Conservation (phyloP, 345 rosid genomes). For the Eutrema japonicum region DNA sequence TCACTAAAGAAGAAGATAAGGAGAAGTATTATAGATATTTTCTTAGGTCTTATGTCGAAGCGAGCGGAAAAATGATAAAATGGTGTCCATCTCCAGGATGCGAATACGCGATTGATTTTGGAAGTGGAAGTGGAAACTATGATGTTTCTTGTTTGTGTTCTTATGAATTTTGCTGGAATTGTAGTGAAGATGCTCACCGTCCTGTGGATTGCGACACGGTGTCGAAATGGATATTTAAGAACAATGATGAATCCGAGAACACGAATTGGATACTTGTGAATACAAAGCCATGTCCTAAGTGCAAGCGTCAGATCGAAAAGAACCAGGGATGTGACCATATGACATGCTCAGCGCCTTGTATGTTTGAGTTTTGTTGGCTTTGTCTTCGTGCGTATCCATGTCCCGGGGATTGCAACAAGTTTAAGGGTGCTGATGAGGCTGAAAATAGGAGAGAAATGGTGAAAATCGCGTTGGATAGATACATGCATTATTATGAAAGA, state of each 20-base stretch:
- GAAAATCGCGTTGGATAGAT: too few species aligned
- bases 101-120: conserved; percentile 52
- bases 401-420: too few species aligned
- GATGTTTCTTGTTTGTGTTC: not conserved
- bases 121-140: not conserved
- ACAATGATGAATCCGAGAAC: not conserved
- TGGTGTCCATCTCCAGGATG: conserved; percentile 99
- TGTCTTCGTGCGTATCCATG: too few species aligned
- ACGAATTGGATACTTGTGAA: not conserved
- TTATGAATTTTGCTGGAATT: conserved; percentile 28
- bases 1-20: not conserved
- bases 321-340: too few species aligned
- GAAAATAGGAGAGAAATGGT: too few species aligned
- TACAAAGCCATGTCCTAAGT: not conserved
- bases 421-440: too few species aligned
- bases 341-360: too few species aligned
- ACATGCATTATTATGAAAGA: too few species aligned
- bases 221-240: not conserved
- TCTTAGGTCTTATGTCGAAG: conserved; percentile 67
- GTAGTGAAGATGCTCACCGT: not conserved
- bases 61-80: conserved; percentile 78
- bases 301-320: not conserved
- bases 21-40: conserved; percentile 27
- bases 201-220: conserved; percentile 4
- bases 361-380: too few species aligned